These are phyloP conservation scores for Podosphaera fusca DNA, from an alignment of 2,329 filamentous ascomycete genomes.

Conservation along the genomic window DNA sequence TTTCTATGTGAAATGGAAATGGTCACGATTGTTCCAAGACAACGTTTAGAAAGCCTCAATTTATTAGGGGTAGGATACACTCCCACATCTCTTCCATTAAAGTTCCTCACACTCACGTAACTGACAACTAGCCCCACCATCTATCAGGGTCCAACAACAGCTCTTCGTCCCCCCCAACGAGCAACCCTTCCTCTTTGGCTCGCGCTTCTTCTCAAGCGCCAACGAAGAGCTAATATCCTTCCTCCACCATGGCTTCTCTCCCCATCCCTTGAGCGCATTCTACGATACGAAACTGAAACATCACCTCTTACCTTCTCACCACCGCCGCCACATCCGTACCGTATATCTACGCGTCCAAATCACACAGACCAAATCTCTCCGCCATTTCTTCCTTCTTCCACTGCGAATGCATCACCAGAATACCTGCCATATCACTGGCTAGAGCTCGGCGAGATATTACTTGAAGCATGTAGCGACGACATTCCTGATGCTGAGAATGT, in stretches of 20 bases:
- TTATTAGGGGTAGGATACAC: slow-evolving; percentile 57
- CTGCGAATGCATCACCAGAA: slow-evolving; percentile 40
- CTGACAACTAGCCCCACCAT: slow-evolving; percentile 21
- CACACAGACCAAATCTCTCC: slow-evolving; percentile 26
- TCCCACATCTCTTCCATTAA: neutral
- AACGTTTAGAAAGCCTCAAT: slow-evolving; percentile 65
- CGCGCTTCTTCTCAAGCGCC: slow-evolving; percentile 79
- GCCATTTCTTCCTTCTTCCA: slow-evolving; percentile 60
- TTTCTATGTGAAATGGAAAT: slow-evolving; percentile 97
- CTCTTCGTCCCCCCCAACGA: slow-evolving; percentile 61
- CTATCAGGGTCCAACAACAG: slow-evolving; percentile 48
- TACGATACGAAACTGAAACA: slow-evolving; percentile 57
- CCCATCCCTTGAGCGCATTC: slow-evolving; percentile 49
- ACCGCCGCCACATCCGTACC: slow-evolving; percentile 42
- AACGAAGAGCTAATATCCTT: slow-evolving; percentile 78
- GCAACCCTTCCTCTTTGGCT: slow-evolving; percentile 76
- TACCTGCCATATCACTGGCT: slow-evolving; percentile 88
- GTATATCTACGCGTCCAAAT: slow-evolving; percentile 16
- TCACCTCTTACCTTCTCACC: slow-evolving; percentile 54
- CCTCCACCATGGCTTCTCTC: slow-evolving; percentile 75
- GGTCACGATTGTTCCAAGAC: slow-evolving; percentile 77
- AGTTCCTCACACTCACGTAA: slow-evolving; percentile 22
- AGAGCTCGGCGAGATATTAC: slow-evolving; percentile 66
- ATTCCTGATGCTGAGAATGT: slow-evolving; percentile 52
- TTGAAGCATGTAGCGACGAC: slow-evolving; percentile 70